A percentile compares a stretch with the other conserved stretches of the same genome.
Conservation (phyloP, 805 yeast genomes). For the Starmera pachycereana region DNA sequence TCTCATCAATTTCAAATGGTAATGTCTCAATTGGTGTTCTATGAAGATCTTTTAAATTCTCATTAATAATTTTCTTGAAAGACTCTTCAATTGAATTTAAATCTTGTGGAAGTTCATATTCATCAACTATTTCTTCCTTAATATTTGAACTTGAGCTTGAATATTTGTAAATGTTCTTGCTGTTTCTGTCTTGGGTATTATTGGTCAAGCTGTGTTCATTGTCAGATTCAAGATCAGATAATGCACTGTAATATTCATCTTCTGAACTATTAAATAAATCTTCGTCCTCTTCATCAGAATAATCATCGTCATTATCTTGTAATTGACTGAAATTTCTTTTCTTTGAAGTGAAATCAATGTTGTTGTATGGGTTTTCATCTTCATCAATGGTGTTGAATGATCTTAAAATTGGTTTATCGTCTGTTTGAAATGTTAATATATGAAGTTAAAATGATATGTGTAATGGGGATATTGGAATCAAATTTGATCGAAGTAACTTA, state of each 20-base stretch:
- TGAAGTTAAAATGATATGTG: too few species aligned
- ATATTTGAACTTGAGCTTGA: too few species aligned
- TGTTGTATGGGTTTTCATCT: conserved; percentile 18
- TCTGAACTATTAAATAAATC: conserved; percentile 17
- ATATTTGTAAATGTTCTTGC: too few species aligned
- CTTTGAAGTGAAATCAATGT: conserved; percentile 16
- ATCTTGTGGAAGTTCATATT: conserved; percentile 4
- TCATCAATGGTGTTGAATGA: conserved; percentile 20
- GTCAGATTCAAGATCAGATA: conserved; percentile 8
- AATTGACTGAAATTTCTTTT: conserved; percentile 4
- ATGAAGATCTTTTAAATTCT: conserved; percentile 9
- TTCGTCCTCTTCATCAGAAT: conserved; percentile 11
- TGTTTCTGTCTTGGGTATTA: too few species aligned
- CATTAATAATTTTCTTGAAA: conserved; percentile 17
- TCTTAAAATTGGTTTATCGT: conserved; percentile 17
- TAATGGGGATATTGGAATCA: too few species aligned
- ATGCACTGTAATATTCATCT: conserved; percentile 16
- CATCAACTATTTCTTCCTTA: too few species aligned
- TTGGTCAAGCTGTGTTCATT: conserved; percentile 9
- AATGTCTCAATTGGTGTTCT: neutral
- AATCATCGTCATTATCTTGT: conserved; percentile 10
- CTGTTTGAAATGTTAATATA: neutral
- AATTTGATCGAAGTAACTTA: too few species aligned
- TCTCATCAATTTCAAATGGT: too few species aligned
- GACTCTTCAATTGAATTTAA: conserved; percentile 18